Conservation (phyloP, 805 yeast species). For the Barnettozyma siamensis region DNA sequence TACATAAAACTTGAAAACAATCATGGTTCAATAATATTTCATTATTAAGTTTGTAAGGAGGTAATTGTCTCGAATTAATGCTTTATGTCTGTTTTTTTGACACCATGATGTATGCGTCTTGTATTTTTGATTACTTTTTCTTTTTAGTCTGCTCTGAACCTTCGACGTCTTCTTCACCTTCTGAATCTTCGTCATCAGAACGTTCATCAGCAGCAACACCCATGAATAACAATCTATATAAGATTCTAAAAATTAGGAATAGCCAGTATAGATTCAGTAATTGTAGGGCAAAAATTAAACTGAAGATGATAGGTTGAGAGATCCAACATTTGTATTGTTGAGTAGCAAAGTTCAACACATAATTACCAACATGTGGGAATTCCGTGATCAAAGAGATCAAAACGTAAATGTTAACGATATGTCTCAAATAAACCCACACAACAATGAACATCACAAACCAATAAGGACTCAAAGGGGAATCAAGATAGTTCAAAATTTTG, state of each 20-base stretch:
- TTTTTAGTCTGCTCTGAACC: constrained; percentile 1
- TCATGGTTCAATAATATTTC: too few relatives aligned
- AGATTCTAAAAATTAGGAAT: constrained; percentile 70
- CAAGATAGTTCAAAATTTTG: constrained; percentile 81
- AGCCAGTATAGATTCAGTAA: constrained; percentile 87
- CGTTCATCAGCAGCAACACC: constrained; percentile 75
- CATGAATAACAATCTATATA: constrained; percentile 54
- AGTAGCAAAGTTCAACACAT: constrained; percentile 72
- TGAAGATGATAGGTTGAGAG: constrained; percentile 84
- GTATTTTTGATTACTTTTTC: background rate
- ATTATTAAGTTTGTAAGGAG: background rate
- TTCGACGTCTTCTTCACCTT: constrained; percentile 27
- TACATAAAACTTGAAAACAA: constrained; percentile 2
- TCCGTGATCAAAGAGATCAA: constrained; percentile 84
- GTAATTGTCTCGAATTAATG: background rate
- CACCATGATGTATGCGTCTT: too few relatives aligned
- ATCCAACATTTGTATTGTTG: constrained; percentile 97
- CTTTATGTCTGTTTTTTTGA: too few relatives aligned
- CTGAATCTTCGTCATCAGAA: constrained; percentile 76
- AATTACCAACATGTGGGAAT: constrained; percentile 80
- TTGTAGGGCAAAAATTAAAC: constrained; percentile 73
- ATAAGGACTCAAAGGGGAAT: constrained; percentile 56
- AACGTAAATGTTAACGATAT: constrained; percentile 72
- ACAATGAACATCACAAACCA: constrained; percentile 62
- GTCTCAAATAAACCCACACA: constrained; percentile 87